These are phyloP conservation scores for Candida rishiriensis DNA, from an alignment of 805 yeast species.

Conservation along the genomic window DNA sequence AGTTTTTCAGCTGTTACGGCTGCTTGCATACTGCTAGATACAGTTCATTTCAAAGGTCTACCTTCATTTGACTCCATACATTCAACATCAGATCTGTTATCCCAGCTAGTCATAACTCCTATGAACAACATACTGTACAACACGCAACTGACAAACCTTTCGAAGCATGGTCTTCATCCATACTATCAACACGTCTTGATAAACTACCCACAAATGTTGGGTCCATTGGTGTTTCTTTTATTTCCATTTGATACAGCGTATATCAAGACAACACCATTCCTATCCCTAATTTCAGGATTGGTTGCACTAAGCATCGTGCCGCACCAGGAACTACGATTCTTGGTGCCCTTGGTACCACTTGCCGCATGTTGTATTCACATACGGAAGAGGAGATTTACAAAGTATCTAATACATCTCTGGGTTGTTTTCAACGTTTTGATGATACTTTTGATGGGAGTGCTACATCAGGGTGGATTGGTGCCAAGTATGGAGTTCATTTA, in stretches of 20 bases:
- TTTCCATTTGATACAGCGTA: slow-evolving; percentile 37
- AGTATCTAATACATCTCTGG: slow-evolving; percentile 43
- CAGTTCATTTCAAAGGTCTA: slow-evolving; percentile 30
- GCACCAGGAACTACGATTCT: slow-evolving; percentile 91
- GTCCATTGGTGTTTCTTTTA: slow-evolving; percentile 59
- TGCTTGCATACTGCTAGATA: slow-evolving; percentile 49
- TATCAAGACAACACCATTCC: slow-evolving; percentile 49
- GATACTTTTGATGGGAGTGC: slow-evolving; percentile 66
- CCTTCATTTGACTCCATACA: not conserved
- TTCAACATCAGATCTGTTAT: not conserved
- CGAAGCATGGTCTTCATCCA: slow-evolving; percentile 81
- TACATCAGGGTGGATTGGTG: slow-evolving; percentile 89
- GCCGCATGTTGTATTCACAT: slow-evolving; percentile 46
- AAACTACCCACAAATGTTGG: slow-evolving; percentile 76
- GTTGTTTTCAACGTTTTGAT: slow-evolving; percentile 56
- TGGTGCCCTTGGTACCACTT: slow-evolving; percentile 75
- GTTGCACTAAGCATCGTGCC: slow-evolving; percentile 64
- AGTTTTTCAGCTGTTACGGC: slow-evolving; percentile 35
- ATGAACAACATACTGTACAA: slow-evolving; percentile 75
- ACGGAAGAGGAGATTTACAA: slow-evolving; percentile 10
- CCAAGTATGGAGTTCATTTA: slow-evolving; percentile 50
- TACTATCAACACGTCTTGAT: slow-evolving; percentile 66
- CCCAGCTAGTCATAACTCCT: slow-evolving; percentile 58
- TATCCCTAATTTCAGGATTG: slow-evolving; percentile 60
- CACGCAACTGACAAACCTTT: slow-evolving; percentile 49